Base-by-base conservation (phyloP, 129 eudicot genomes). In the Flaveria bidentis region DNA sequence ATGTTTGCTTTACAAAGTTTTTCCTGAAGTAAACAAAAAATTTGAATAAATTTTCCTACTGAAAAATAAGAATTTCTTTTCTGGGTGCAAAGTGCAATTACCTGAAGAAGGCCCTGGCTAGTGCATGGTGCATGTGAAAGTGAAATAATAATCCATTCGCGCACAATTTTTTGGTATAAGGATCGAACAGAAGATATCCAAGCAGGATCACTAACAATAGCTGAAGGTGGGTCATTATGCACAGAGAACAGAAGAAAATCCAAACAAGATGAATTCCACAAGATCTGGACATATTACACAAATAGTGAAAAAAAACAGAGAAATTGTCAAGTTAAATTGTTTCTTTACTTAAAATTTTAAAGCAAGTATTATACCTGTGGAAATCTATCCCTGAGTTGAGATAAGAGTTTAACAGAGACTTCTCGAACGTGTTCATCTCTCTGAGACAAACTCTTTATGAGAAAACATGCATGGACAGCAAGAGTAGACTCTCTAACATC, bases 51-150 rank as follows among this genome's bases (percentile, higher is more conserved):
- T 13, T 61, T 61, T 25, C 67, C 30, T 61, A 61, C 39, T 25
- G 41, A 6, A 61, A 58, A 26, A 61, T 20, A 61, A 25, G 42
- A 25, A 26, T 69, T 46, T 6, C 18, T 23, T 47, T 69, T 69
- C 56, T 68, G 58, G 68, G 67, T 30, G 67, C 74, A 72, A 62
- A 62, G 67, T 30, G 67, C 74, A 77, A 62, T 39, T 76, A 90
- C 98, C 98, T 93, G 98, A 80, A 95, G 97, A 86, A 95, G 97
- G 64, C 99, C 99, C 88, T 95, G 99, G 85, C 87, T 86, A 8
- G 94, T 91, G 85, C 99, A 95, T 23, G 99, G 99, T 83, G 99
- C 99, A 77, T 95, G 83, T 62, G 99, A 95, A 25, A 95, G 96
- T 53, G 99, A 95, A 57, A 91, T 82, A 70, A 91, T 80, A 47